Evolutionary conservation across 306 rosid species (phyloP), one percentile per base, ranked within the genome.

Genomic region (Myrica gale): DNA sequence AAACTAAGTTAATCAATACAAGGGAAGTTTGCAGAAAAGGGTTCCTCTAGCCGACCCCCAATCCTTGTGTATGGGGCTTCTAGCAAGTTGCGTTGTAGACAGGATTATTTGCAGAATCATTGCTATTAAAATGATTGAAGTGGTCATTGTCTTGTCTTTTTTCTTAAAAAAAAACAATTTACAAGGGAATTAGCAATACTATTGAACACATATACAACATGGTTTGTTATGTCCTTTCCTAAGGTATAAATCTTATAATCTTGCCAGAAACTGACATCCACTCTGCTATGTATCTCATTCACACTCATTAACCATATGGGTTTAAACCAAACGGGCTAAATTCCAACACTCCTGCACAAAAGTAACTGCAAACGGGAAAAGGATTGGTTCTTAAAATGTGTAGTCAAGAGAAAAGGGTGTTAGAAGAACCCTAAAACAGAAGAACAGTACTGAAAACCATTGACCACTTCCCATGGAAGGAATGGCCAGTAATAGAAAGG

Each of bases 41-140:
- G 43, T 46, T 69, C 56, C 11, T 69, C 32, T 42, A 42, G 70
- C 70, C 17, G 50, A 65, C 16, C 70, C 70, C 46, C 8, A 41
- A 41, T 9, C 1, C 46, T 7, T 42, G 70, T 9, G 46, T 23
- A 41, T 4, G 9, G 17, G 46, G 50, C 48, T 16, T 16, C 7
- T 3, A 46, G 6, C 39, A 39, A 41, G 46, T 66, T 15, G 68
- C 15, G 21, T 13, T 17, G 48, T 3, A 32, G 70, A 3, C 42
- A n/a, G 17, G 45, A 41, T 13, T 19, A 37, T 19, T 32, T 19
- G 63, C 9, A 60, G 7, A 23, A 58, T 11, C 13, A 17, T 32
- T 56, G 43, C 4, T 9, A 6, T 26, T 23, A 16, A 60, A 10
- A 23, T 32, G 37, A 32, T 32, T 32, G 37, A 32, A 2, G 37